These are phyloP conservation scores for Phyllosticta citriasiana DNA, from an alignment of 2,329 filamentous ascomycete species.

Conservation along the genomic window DNA sequence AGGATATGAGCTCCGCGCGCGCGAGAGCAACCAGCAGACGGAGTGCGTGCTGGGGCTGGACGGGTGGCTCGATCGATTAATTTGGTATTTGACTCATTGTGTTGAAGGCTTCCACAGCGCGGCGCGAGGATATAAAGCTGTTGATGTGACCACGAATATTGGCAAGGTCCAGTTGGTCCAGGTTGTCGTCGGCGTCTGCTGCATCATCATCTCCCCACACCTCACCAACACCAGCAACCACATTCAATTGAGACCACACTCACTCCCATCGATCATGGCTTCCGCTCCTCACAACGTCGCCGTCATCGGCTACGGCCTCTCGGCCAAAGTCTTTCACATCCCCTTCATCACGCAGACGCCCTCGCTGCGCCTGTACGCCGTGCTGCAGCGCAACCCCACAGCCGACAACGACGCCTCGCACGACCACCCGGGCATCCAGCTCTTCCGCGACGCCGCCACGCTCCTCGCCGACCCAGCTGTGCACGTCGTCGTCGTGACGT, in stretches of 20 bases:
- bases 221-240: not conserved
- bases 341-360: slow-evolving; percentile 54
- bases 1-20: not conserved
- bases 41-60: not conserved
- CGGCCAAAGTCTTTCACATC: slow-evolving; percentile 75
- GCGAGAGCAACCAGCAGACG: not conserved
- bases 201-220: not conserved
- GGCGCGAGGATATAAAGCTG: not conserved
- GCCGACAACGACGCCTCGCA: slow-evolving; percentile 54
- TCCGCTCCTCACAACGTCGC: slow-evolving; percentile 38
- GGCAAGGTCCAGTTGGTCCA: not conserved
- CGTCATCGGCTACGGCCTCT: slow-evolving; percentile 51
- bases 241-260: not conserved
- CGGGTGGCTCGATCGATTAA: not conserved
- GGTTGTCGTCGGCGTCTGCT: not conserved
- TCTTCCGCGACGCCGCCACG: slow-evolving; percentile 52
- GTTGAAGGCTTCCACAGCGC: not conserved
- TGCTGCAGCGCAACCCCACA: slow-evolving; percentile 64
- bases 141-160: not conserved
- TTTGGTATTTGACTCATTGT: not conserved
- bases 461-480: slow-evolving; percentile 56
- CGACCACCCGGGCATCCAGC: slow-evolving; percentile 56
- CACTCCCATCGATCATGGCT: not conserved
- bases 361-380: slow-evolving; percentile 58
- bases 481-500: slow-evolving; percentile 61